phyloP scores from a whole-genome alignment of 2,329 filamentous ascomycete genomes.

The Onygena corvina region DNA sequence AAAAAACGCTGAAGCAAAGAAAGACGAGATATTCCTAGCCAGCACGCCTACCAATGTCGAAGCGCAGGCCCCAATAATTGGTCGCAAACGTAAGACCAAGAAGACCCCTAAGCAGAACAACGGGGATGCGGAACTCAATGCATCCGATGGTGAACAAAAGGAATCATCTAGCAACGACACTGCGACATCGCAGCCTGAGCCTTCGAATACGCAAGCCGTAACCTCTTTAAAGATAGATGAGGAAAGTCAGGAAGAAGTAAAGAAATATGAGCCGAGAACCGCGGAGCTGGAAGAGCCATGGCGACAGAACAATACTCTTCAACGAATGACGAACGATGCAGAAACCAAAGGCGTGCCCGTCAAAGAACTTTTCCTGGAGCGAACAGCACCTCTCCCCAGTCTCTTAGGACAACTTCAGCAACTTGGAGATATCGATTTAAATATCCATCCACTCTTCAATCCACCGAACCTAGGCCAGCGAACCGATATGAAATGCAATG shows the following conservation, averaged over 20 bases:
- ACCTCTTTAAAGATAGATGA: conserved; percentile 14
- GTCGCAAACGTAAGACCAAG: conserved; percentile 49
- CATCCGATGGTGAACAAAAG: conserved; percentile 10
- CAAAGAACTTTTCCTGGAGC: conserved; percentile 33
- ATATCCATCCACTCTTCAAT: conserved; percentile 31
- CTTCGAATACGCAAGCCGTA: conserved; percentile 6
- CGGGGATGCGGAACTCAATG: conserved; percentile 11
- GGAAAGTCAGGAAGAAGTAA: conserved; percentile 16
- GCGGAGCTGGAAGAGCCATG: conserved; percentile 23
- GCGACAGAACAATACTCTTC: conserved; percentile 31
- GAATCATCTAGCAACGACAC: conserved; percentile 7
- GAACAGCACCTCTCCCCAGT: conserved; percentile 28
- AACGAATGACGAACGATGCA: conserved; percentile 30
- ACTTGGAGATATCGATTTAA: conserved; percentile 27
- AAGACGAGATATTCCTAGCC: conserved; percentile 27
- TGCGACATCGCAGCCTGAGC: not conserved
- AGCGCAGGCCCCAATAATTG: conserved; percentile 50
- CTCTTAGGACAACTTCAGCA: conserved; percentile 31
- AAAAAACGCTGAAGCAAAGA: conserved; percentile 35
- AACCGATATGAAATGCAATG: conserved; percentile 32
- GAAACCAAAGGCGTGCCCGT: conserved; percentile 25
- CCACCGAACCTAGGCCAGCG: conserved; percentile 32
- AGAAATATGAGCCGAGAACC: conserved; percentile 10
- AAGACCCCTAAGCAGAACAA: conserved; percentile 28
- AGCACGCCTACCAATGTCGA: conserved; percentile 37